Base-by-base conservation (phyloP, 768 basidiomycete species). In the Kwoniella heveanensis region DNA sequence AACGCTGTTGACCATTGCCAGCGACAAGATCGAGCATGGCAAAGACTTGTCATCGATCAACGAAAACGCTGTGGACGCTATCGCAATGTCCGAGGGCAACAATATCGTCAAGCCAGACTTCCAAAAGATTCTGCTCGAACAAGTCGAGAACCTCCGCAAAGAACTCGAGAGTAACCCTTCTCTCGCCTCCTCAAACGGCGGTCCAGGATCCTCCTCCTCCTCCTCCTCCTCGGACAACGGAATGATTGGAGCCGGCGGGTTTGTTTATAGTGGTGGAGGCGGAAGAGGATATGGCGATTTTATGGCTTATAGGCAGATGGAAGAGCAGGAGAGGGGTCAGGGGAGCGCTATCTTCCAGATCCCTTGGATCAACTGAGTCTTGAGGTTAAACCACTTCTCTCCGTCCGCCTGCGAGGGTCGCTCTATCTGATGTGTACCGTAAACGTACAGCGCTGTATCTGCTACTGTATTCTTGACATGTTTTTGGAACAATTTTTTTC, bases 1-100 rank as follows among this genome's bases (percentile, higher is more conserved):
- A 2, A 82, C 87, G 2, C 83, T 92, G n/a, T 86, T 91, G 26
- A 83, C 83, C 12, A 78, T 91, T 17, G 87, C 86, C 6, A 82
- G 82, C 25, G 83, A 44, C 6, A 44, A 44, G 39, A 44, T 44
- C 39, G 39, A 44, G 39, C 39, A 44, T 17, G 39, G 39, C 3
- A 4, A 44, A 10, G 6, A 9, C 10, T 8, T 3, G 4, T 44
- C 39, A 9, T 44, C 39, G 32, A 83, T 39, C n/a, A n/a, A n/a
- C n/a, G n/a, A n/a, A n/a, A n/a, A n/a, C n/a, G n/a, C n/a, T n/a
- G n/a, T n/a, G n/a, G n/a, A n/a, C n/a, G n/a, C n/a, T n/a, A n/a
- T n/a, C n/a, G n/a, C n/a, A n/a, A n/a, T n/a, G n/a, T n/a, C n/a
- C n/a, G 83, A 85, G 24, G 84, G 83, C 3, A 75, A 70, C 24